Conservation (phyloP, 331 rosid species). For the Arachis monticola region DNA sequence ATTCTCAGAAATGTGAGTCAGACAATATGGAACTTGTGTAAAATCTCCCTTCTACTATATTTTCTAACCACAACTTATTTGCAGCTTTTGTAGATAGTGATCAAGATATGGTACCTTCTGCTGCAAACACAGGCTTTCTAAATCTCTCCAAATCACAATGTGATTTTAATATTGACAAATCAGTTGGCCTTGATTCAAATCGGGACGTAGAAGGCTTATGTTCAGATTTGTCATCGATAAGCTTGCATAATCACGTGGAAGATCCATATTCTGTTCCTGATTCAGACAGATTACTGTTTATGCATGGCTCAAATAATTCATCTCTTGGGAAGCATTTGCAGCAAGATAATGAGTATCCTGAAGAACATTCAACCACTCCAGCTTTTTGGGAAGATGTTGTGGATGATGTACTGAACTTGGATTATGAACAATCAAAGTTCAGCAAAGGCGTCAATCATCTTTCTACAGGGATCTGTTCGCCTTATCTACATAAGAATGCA, state of each 20-base stretch:
- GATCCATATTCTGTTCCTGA: constrained; percentile 36
- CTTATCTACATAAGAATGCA: constrained; percentile 37
- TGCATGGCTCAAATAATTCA: constrained; percentile 30
- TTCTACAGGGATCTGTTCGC: constrained; percentile 32
- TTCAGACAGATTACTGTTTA: constrained; percentile 31
- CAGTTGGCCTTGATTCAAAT: constrained; percentile 22
- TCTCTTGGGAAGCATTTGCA: constrained; percentile 37
- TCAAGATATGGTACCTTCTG: constrained; percentile 37
- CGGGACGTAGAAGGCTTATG: constrained; percentile 44
- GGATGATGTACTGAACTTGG: constrained; percentile 42
- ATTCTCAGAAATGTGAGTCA: constrained; percentile 41
- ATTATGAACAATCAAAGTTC: constrained; percentile 31
- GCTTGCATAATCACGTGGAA: constrained; percentile 38
- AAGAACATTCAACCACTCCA: constrained; percentile 46
- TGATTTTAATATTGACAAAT: constrained; percentile 33
- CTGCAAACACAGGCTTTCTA: constrained; percentile 29
- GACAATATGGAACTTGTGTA: constrained; percentile 33
- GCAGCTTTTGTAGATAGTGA: constrained; percentile 39
- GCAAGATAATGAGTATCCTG: constrained; percentile 40
- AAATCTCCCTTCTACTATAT: constrained; percentile 35
- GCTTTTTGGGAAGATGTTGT: constrained; percentile 53
- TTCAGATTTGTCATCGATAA: constrained; percentile 41
- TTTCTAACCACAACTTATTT: constrained; percentile 37
- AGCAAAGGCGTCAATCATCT: constrained; percentile 27
- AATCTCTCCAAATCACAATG: constrained; percentile 29